phyloP scores from a whole-genome alignment of 768 basidiomycete genomes.

The Sporobolomyces phaffii region DNA sequence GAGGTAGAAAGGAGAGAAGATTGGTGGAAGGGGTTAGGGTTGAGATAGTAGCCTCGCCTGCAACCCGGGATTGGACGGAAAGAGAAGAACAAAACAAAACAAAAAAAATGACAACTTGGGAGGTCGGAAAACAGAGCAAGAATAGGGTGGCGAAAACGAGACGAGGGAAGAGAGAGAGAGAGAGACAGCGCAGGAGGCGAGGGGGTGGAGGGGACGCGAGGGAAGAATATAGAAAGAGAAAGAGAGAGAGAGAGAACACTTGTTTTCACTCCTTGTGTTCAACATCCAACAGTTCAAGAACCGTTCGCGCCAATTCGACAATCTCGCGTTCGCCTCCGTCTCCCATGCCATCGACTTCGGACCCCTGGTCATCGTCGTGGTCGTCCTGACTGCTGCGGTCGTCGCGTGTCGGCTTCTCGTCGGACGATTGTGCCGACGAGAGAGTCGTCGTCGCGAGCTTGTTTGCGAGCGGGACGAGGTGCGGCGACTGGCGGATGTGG shows the following conservation, averaged over 20 bases:
- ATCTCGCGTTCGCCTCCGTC: slow-evolving; percentile 64
- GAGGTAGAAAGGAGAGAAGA: not conserved
- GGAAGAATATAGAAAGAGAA: not conserved
- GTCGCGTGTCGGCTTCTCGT: not conserved
- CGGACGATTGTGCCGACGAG: slow-evolving; percentile 42
- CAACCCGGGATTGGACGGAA: too few species aligned
- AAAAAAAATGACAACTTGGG: not conserved
- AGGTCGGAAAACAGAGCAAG: not conserved
- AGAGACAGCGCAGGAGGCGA: not conserved
- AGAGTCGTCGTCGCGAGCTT: slow-evolving; percentile 67
- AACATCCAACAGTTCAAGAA: slow-evolving; percentile 80
- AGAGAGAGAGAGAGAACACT: not conserved
- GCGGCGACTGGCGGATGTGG: slow-evolving; percentile 58
- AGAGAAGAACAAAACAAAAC: not conserved
- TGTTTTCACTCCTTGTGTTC: slow-evolving; percentile 41
- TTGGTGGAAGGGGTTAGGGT: too few species aligned
- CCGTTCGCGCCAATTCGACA: slow-evolving; percentile 71
- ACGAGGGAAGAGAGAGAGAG: slow-evolving; percentile 3
- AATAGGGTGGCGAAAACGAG: slow-evolving; percentile 8
- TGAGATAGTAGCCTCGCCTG: too few species aligned
- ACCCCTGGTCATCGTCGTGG: slow-evolving; percentile 50
- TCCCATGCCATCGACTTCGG: slow-evolving; percentile 54
- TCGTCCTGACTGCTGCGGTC: not conserved
- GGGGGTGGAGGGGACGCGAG: not conserved
- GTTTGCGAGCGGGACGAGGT: slow-evolving; percentile 60